Percentiles rank a stretch among this genome's conserved stretches.
Evolutionary conservation across 2,329 filamentous ascomycete species (phyloP).

Genomic region (Colletotrichum sublineola): DNA sequence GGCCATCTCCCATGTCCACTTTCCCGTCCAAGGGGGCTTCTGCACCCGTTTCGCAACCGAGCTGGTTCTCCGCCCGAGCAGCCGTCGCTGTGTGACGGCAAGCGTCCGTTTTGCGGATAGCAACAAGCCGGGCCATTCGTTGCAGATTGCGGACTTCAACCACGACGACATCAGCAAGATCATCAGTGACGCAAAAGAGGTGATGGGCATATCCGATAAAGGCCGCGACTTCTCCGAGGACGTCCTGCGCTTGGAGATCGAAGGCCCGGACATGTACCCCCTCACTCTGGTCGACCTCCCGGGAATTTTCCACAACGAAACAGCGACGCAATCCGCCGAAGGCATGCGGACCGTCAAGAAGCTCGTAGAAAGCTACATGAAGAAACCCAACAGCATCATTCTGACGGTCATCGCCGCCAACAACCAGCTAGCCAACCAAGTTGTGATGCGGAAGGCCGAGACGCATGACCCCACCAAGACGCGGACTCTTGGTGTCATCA

Average conservation of each 20-base stretch:
- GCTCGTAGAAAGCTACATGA: conserved; percentile 66
- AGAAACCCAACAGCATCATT: conserved; percentile 69
- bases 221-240: conserved; percentile 58
- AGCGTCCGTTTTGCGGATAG: conserved; percentile 56
- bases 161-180: conserved; percentile 59
- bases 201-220: conserved; percentile 59
- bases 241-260: conserved; percentile 61
- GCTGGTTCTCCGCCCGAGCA: conserved; percentile 63
- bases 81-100: conserved; percentile 54
- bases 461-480: conserved; percentile 57
- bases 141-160: conserved; percentile 47
- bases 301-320: conserved; percentile 55
- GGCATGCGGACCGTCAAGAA: conserved; percentile 54
- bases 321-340: conserved; percentile 49
- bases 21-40: conserved; percentile 66
- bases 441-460: conserved; percentile 60
- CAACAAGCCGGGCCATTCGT: conserved; percentile 43
- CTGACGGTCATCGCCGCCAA: conserved; percentile 66
- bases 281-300: conserved; percentile 70
- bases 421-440: conserved; percentile 64
- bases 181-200: conserved; percentile 64
- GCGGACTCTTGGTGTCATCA: conserved; percentile 70
- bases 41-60: conserved; percentile 75
- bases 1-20: conserved; percentile 72
- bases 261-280: conserved; percentile 57